Conservation (phyloP, 2,329 filamentous ascomycete species). For the Parascedosporium putredinis region DNA sequence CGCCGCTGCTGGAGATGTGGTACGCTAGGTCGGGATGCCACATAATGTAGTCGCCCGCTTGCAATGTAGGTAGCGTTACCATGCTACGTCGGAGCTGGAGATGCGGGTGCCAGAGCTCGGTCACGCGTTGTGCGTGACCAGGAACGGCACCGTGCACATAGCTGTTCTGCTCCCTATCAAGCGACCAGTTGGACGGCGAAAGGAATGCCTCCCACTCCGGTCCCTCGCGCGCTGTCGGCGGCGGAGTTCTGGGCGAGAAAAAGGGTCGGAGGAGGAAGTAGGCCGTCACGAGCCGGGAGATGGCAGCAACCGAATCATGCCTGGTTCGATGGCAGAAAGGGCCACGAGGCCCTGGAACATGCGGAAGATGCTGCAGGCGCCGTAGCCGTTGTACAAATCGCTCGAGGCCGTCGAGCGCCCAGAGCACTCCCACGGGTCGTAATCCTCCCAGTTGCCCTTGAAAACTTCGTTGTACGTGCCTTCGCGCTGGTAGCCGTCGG, state of each 20-base stretch:
- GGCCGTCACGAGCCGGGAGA: constrained; percentile 65
- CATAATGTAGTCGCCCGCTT: constrained; percentile 46
- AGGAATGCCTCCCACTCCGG: constrained; percentile 41
- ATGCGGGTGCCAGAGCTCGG: constrained; percentile 48
- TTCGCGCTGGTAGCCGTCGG: constrained; percentile 52
- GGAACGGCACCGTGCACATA: constrained; percentile 49
- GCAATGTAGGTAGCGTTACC: constrained; percentile 43
- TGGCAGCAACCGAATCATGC: constrained; percentile 62
- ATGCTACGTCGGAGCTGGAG: constrained; percentile 41
- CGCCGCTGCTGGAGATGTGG: constrained; percentile 35
- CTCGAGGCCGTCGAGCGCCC: constrained; percentile 41
- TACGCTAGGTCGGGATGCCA: constrained; percentile 51
- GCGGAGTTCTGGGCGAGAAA: constrained; percentile 35
- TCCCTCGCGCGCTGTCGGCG: constrained; percentile 24
- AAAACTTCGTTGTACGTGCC: constrained; percentile 46
- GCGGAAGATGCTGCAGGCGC: constrained; percentile 46
- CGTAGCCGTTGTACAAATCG: constrained; percentile 48
- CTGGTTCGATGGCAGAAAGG: constrained; percentile 46
- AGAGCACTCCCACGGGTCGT: constrained; percentile 45
- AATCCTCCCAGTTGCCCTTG: constrained; percentile 40
- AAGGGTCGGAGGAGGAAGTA: constrained; percentile 61
- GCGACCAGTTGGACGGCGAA: constrained; percentile 31
- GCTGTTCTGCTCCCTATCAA: constrained; percentile 39
- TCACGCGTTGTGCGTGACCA: constrained; percentile 46
- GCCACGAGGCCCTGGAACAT: constrained; percentile 49